phyloP scores from a whole-genome alignment of 2,329 filamentous ascomycete species.

The Epichloe elymi region DNA sequence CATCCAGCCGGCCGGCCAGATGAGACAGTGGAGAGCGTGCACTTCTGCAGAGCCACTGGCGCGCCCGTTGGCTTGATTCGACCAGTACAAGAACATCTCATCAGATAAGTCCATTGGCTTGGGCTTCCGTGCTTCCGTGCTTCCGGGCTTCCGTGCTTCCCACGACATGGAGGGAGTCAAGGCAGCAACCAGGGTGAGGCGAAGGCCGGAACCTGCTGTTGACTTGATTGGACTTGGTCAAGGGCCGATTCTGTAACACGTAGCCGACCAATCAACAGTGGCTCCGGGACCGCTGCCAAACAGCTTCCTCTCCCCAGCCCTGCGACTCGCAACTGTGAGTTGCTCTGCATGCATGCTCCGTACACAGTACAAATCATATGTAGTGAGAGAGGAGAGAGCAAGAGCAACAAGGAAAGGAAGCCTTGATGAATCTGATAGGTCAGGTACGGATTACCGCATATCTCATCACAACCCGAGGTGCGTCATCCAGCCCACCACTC shows the following conservation, averaged over 20 bases:
- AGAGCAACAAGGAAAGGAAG: not conserved
- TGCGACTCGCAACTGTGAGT: not conserved
- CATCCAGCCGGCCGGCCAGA: not conserved
- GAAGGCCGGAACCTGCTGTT: not conserved
- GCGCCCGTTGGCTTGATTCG: not conserved
- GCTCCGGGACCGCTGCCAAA: not conserved
- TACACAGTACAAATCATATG: not conserved
- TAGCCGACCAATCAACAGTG: not conserved
- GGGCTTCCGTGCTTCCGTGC: not conserved
- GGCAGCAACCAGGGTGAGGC: not conserved
- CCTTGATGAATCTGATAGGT: not conserved
- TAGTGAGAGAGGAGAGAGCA: not conserved
- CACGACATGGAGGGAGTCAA: not conserved
- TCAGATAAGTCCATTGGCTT: not conserved
- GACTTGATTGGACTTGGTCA: not conserved
- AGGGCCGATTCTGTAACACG: constrained; percentile 2
- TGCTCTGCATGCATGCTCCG: not conserved
- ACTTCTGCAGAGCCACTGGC: not conserved
- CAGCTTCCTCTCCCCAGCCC: constrained; percentile 1
- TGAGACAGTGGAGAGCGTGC: not conserved
- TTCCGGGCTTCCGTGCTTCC: not conserved
- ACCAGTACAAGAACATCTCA: not conserved
- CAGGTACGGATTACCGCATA: not conserved
- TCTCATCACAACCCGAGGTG: not conserved
- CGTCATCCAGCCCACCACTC: not conserved